Evolutionary conservation across 768 basidiomycete species (phyloP).

Genomic region (Leccinellum albellum): DNA sequence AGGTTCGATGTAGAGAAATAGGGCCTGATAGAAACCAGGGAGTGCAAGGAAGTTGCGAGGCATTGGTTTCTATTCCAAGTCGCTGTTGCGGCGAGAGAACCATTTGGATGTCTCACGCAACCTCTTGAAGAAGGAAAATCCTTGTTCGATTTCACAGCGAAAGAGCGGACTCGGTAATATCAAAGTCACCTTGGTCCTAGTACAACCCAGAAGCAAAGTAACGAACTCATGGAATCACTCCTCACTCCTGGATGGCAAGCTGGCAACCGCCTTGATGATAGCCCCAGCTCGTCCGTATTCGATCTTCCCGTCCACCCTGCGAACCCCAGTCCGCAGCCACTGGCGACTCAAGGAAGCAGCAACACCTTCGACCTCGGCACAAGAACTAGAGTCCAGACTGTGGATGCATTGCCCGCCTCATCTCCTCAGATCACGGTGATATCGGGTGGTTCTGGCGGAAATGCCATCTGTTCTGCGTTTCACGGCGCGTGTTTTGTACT

Average conservation of each 20-base stretch:
- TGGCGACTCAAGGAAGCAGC: constrained; percentile 12
- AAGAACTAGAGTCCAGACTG: constrained; percentile 1
- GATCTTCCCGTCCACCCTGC: constrained; percentile 56
- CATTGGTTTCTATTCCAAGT: constrained; percentile 11
- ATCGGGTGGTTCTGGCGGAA: constrained; percentile 94
- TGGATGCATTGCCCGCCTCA: constrained; percentile 1
- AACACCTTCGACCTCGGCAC: constrained; percentile 1
- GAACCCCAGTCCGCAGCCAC: constrained; percentile 18
- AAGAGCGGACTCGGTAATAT: neutral
- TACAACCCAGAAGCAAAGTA: neutral
- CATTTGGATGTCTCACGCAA: neutral
- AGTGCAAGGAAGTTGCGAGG: constrained; percentile 47
- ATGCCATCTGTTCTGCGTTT: constrained; percentile 86
- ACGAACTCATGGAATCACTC: constrained; percentile 12
- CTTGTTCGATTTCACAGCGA: neutral
- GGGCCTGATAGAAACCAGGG: constrained; percentile 55
- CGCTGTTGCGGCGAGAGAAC: neutral
- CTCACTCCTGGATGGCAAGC: constrained; percentile 9
- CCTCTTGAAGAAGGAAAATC: neutral
- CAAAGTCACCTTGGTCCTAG: neutral
- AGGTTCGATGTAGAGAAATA: constrained; percentile 68
- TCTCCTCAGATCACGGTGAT: constrained; percentile 63
- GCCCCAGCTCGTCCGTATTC: constrained; percentile 72
- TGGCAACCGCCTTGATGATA: constrained; percentile 29
- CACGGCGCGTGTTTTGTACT: constrained; percentile 74